Evolutionary conservation across 2,329 filamentous ascomycete species (phyloP), one percentile per base, ranked within the genome.

Genomic region (Diplodia corticola): DNA sequence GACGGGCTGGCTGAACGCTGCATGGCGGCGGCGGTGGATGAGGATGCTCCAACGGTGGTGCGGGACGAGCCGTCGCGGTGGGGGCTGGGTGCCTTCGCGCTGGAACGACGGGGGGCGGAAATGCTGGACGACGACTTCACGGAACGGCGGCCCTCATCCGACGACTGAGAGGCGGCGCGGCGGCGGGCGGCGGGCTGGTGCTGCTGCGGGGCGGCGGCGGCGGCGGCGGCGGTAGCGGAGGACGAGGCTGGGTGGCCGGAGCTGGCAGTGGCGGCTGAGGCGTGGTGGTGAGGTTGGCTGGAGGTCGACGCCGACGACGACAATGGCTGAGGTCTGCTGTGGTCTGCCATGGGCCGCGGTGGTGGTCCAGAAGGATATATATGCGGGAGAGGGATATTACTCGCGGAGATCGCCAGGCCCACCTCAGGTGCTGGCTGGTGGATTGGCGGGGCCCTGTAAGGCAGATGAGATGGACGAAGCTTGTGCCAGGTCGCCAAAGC

Each of bases 1-100:
- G 70, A 70, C 60, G 77, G 74, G 71, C 74, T 77, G 67, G 67
- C 67, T 20, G 74, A 77, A 60, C 70, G 73, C 70, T 75, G 72
- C 74, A 77, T 76, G 70, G 70, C 30, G 22, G 46, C 53, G 44
- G 53, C 26, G 26, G 26, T 15, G 37, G 63, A 48, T 24, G 61
- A 64, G 33, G 50, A 64, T 48, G 51, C 49, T 44, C 20, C 26
- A 48, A 20, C 69, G 63, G 68, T 70, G 48, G 75, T 70, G 33
- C 71, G 70, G 63, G 70, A 72, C 69, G 75, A 73, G 69, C 73
- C 71, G 63, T 70, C 69, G 69, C 67, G 57, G 69, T 68, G 63
- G 69, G 72, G 71, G 68, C 68, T 68, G 59, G 49, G 53, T 40
- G 53, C 40, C 64, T 65, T 65, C 5, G 54, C 49, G 53, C 44